Evolutionary conservation across 352 stramenopile genomes (phyloP).

Genomic region (Globisporangium megalacanthum): DNA sequence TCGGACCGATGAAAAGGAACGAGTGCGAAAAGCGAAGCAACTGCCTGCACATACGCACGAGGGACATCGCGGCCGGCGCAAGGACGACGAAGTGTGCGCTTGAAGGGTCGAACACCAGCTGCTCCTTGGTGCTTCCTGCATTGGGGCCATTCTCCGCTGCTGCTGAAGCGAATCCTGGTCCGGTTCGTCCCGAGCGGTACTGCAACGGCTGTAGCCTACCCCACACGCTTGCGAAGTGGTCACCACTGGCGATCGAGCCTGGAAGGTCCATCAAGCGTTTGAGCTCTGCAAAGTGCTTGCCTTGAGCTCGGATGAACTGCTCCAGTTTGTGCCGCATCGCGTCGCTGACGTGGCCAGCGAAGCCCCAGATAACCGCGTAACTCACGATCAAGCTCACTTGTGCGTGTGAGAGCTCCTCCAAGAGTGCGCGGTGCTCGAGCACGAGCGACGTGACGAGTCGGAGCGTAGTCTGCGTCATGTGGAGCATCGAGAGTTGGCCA

Average conservation of each 20-base stretch:
- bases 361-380: conserved; percentile 50
- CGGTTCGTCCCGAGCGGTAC: background rate
- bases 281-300: conserved; percentile 29
- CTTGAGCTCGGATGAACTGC: conserved; percentile 28
- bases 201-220: conserved; percentile 11
- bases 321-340: conserved; percentile 40
- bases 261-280: conserved; percentile 26
- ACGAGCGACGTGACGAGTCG: conserved; percentile 27
- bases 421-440: conserved; percentile 28
- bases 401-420: conserved; percentile 22
- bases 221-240: conserved; percentile 36
- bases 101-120: conserved; percentile 20
- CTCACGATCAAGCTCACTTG: conserved; percentile 29
- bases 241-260: conserved; percentile 29
- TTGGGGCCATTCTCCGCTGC: background rate
- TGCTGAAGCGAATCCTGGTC: background rate
- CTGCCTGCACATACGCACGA: conserved; percentile 33
- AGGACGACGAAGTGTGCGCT: conserved; percentile 36
- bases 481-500: conserved; percentile 34
- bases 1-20: conserved; percentile 38
- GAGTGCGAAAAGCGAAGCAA: conserved; percentile 32
- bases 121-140: background rate
- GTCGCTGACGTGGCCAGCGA: conserved; percentile 37
- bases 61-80: conserved; percentile 10
- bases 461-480: conserved; percentile 32